Percentiles rank a stretch among this genome's conserved stretches.
These are phyloP conservation scores for Salix exigua DNA, from an alignment of 345 rosid genomes.

Conservation along the genomic window DNA sequence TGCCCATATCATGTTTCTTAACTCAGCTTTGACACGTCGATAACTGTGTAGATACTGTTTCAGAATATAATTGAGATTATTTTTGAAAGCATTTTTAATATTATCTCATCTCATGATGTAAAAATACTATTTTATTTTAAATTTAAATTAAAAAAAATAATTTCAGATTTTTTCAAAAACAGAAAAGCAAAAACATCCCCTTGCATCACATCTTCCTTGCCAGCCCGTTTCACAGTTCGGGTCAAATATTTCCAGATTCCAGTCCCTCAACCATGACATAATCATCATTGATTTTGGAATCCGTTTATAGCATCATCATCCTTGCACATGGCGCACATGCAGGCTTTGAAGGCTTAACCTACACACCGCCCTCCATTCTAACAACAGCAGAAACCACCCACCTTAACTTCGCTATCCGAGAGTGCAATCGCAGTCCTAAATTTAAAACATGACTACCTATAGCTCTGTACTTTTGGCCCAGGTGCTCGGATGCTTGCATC, in stretches of 20 bases:
- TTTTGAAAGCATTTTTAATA: too few species aligned
- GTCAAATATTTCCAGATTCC: not conserved
- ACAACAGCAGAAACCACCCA: too few species aligned
- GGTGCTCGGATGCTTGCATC: not conserved
- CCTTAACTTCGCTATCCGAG: not conserved
- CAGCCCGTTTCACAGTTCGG: not conserved
- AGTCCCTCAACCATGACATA: not conserved
- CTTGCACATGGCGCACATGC: slow-evolving; percentile 30
- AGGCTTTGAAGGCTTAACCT: not conserved
- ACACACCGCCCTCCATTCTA: not conserved
- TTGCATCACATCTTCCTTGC: slow-evolving; percentile 3
- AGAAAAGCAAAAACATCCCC: fast-evolving
- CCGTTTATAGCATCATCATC: slow-evolving; percentile 20
- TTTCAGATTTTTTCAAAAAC: too few species aligned
- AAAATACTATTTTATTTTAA: too few species aligned
- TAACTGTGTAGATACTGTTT: too few species aligned
- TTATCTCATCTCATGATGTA: too few species aligned
- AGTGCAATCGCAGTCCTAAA: not conserved
- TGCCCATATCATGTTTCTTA: slow-evolving; percentile 4
- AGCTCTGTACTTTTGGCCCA: not conserved
- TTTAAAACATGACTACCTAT: not conserved
- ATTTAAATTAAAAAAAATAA: too few species aligned
- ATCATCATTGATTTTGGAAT: slow-evolving; percentile 14
- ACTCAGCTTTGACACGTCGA: not conserved
- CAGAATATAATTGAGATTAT: too few species aligned